Evolutionary conservation across 2,329 filamentous ascomycete genomes (phyloP), one percentile per base, ranked within the genome.

Genomic region (Alternaria gansuensis): DNA sequence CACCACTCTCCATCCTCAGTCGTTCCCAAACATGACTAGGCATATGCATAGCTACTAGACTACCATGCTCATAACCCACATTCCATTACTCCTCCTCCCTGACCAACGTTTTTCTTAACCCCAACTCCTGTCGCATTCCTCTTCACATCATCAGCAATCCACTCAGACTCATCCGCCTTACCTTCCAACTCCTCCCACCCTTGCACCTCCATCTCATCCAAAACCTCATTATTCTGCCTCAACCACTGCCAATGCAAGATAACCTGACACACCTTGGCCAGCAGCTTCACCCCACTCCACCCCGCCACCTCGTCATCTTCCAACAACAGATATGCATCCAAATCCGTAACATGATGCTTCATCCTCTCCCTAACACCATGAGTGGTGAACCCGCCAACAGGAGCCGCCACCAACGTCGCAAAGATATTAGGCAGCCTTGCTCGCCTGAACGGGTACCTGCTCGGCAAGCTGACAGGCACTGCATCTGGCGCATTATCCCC

Each of bases 231-330:
- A 28, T 69, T 70, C 31, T 60, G 23, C 41, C 71, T 61, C 51
- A 75, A 40, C 72, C 70, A 72, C 57, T 72, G 69, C 72, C 72
- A 75, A 26, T 67, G 63, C 57, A 71, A 21, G 1, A 70, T 34
- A 2, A 67, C 62, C 40, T 63, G 57, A 6, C 53, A 60, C 6
- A 62, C 34, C 51, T 48, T 63, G 0, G 43, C 39, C 8, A 69
- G 14, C 40, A 70, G 28, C 28, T 5, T 46, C 13, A 23, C 23
- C 14, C 52, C 50, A 9, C 51, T 54, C 71, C 69, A 74, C 1
- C 8, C 26, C 9, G 29, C 59, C 2, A 71, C 66, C 23, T 65
- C 54, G 7, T 67, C 63, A 40, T 74, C 69, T 0, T 14, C 54
- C 14, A 74, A 43, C 5, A 75, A 7, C 5, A 75, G 44, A 39